These are phyloP conservation scores for Setaria italica DNA, from an alignment of 202 grass and related monocot genomes.

Conservation along the genomic window DNA sequence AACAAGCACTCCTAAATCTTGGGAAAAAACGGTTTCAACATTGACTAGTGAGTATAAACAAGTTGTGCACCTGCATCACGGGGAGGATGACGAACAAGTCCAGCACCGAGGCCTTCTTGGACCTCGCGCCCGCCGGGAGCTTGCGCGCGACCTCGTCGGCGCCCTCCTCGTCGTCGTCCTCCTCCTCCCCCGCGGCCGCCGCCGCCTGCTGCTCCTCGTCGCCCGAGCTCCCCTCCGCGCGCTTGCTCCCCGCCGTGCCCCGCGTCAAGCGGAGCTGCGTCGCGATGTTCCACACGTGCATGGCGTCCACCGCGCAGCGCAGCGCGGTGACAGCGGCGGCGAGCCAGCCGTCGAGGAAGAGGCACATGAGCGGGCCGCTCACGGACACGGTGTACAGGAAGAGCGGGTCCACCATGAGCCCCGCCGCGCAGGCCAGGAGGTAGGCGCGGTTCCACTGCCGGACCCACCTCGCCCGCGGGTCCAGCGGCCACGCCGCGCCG, in stretches of 20 bases:
- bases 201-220: conserved; percentile 54
- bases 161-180: not conserved
- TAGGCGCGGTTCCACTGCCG: conserved; percentile 81
- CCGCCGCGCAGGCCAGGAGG: conserved; percentile 78
- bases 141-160: conserved; percentile 33
- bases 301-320: conserved; percentile 78
- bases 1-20: not conserved
- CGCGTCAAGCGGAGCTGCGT: conserved; percentile 56
- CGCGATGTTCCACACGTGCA: conserved; percentile 78
- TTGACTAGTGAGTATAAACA: not conserved
- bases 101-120: conserved; percentile 59
- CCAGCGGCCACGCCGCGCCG: conserved; percentile 51
- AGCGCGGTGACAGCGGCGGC: conserved; percentile 73
- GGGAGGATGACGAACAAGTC: conserved; percentile 86
- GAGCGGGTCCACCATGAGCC: conserved; percentile 83
- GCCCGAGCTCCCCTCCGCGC: not conserved
- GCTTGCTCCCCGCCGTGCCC: not conserved
- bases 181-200: conserved; percentile 15
- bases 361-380: conserved; percentile 76
- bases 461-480: conserved; percentile 59
- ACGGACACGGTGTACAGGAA: conserved; percentile 83
- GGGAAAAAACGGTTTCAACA: not conserved
- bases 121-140: conserved; percentile 50
- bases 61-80: conserved; percentile 73
- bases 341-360: conserved; percentile 95